Percentiles rank a stretch among this genome's conserved stretches.
These are phyloP conservation scores for Inga leiocalycina DNA, from an alignment of 306 rosid species.

Conservation along the genomic window DNA sequence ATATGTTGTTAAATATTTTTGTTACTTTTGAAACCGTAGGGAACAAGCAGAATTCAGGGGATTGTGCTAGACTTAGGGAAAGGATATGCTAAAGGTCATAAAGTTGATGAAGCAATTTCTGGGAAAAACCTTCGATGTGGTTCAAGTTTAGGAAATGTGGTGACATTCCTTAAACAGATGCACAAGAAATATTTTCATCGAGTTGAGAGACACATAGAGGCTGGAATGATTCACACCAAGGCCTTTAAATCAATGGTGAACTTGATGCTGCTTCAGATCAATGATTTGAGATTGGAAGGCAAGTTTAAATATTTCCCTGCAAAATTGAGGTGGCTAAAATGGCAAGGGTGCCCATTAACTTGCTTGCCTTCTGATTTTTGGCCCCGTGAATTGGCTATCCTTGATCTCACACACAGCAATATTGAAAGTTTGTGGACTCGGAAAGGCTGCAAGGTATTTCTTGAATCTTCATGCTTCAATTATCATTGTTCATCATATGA, in stretches of 20 bases:
- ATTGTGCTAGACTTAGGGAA: slow-evolving; percentile 52
- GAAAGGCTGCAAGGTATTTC: not conserved
- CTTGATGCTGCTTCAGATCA: slow-evolving; percentile 60
- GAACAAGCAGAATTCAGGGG: slow-evolving; percentile 47
- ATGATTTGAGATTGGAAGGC: slow-evolving; percentile 55
- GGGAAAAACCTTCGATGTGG: slow-evolving; percentile 19
- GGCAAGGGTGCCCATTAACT: slow-evolving; percentile 63
- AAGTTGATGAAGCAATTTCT: slow-evolving; percentile 26
- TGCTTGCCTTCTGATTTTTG: slow-evolving; percentile 45
- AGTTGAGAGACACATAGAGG: slow-evolving; percentile 35
- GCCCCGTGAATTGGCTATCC: slow-evolving; percentile 56
- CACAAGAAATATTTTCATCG: slow-evolving; percentile 20
- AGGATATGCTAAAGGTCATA: not conserved
- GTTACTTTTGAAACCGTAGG: slow-evolving; percentile 35
- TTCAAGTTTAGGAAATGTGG: not conserved
- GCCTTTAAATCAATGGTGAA: slow-evolving; percentile 48
- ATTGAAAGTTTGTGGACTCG: slow-evolving; percentile 43
- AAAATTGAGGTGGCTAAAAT: slow-evolving; percentile 68
- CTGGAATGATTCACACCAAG: slow-evolving; percentile 34
- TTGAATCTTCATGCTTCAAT: not conserved
- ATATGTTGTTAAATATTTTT: not conserved
- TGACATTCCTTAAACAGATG: not conserved
- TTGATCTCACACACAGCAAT: slow-evolving; percentile 55
- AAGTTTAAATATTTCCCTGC: slow-evolving; percentile 43
- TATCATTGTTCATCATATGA: not conserved